Base-by-base conservation (phyloP, 257 asterid species). In the Plantago ovata region DNA sequence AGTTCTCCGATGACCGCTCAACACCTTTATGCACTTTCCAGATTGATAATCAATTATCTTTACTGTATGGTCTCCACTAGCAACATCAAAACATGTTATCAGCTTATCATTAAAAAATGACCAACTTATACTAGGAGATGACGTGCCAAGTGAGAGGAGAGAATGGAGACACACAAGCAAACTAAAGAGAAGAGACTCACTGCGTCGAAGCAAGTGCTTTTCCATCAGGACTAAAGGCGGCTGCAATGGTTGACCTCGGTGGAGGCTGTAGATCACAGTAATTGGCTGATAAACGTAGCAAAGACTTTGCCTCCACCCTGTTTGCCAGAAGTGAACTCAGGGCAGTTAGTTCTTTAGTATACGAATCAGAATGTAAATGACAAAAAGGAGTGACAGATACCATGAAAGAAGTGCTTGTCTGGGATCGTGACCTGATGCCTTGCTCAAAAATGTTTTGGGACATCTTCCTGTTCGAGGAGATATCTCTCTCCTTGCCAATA, bases 51-150 rank as follows among this genome's bases (percentile, higher is more conserved):
- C 87, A 41, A 87, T 87, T 70, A 92, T 85, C 85, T 92, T 92
- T 62, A 92, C 96, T 0, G 98, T 92, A 66, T 92, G 98, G 78
- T 92, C 98, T 69, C 98, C 98, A 73, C 98, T 92, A 82, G 64
- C 69, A 69, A 38, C 68, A 79, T n/a, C n/a, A n/a, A n/a, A n/a
- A n/a, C n/a, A n/a, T n/a, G n/a, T n/a, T n/a, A n/a, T n/a, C n/a
- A n/a, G n/a, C n/a, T n/a, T n/a, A n/a, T n/a, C n/a, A n/a, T n/a
- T 5, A 47, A 57, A 52, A 28, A 39, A 28, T 7, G 19, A 53
- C 24, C 39, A 56, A 40, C 13, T 38, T 12, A 66, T 18, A 66
- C 11, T 36, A 47, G 0, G 38, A 61, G 11, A 16, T n/a, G n/a
- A n/a, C n/a, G n/a, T n/a, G n/a, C n/a, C n/a, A n/a, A n/a, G n/a